Evolutionary conservation across 768 basidiomycete species (phyloP), one percentile per base, ranked within the genome.

Genomic region (Neoboletus brunneissimus): DNA sequence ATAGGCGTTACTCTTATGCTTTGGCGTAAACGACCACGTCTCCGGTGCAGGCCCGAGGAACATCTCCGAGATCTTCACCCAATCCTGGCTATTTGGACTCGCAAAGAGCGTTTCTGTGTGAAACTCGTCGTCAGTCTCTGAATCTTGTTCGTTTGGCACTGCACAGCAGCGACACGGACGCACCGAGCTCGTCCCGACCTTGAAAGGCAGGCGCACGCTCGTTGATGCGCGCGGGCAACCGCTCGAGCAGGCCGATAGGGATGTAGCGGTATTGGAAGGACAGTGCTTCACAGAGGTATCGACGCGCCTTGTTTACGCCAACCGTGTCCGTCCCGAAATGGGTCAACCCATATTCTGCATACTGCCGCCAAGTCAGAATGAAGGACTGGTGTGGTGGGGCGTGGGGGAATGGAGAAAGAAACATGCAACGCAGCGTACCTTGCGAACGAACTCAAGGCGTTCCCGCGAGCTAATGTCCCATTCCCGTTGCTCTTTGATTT

Each of bases 211-310:
- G 92, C 0, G 95, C 85, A 12, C 97, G 84, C 54, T 98, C 95
- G 67, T 98, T 98, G 62, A 99, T 85, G 56, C 81, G 79, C 3
- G 79, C 82, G 0, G 96, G 94, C 25, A 94, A 75, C 1, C 67
- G 75, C 69, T 99, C 95, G 20, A 98, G 81, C 8, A 99, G 75
- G 0, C 97, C 97, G 46, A 98, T 87, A 8, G 97, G 97, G 46
- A 98, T 77, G 68, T 99, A 99, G 44, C 97, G 91, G 71, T 96
- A 89, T 66, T 94, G 92, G 80, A 98, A 99, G 0, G 94, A 96
- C 2, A 99, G 79, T 0, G 93, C 87, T 74, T 98, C 97, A 69
- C 92, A 95, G 13, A 98, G 83, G 75, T 95, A 99, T 54, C 97
- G 81, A 25, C 97, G 83, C 0, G 94, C 89, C 11, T 89, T 87